Evolutionary conservation across 139 green algal species (phyloP), one percentile per base, ranked within the genome.

Genomic region (Chlamydomonas sp.): DNA sequence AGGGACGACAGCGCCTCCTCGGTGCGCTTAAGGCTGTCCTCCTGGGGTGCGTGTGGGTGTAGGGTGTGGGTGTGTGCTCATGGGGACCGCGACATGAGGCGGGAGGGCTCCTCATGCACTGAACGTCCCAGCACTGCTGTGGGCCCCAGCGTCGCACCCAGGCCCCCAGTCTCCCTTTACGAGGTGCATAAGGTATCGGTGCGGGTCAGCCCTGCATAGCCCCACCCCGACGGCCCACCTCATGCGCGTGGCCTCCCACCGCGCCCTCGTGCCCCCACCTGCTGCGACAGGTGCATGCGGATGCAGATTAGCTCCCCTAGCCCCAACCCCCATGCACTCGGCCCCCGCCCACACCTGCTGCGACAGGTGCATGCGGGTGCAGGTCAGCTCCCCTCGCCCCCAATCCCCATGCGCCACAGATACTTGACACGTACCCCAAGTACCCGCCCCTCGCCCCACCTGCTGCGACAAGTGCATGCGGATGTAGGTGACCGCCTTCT

Each of bases 401-500:
- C 8, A 80, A 12, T 12, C 60, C 9, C 68, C 49, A 31, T 10
- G 12, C 17, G n/a, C 58, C 1, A 59, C 18, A 61, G 20, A 61
- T 20, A 20, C 17, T 5, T 18, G 8, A 60, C 82, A 74, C 83
- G 82, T 15, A 71, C 9, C 9, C 12, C 66, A 71, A 71, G 66
- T 71, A 12, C 12, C 31, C 61, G 15, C 57, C 18, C 1, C n/a
- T 49, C 63, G 58, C 12, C 77, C 2, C 59, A 86, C 81, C 77
- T 79, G 63, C 76, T 84, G 76, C 57, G 60, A 85, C 7, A 79
- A 60, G 67, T 69, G 64, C 71, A 88, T 85, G 3, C 68, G 77
- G 63, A 92, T 85, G 61, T 88, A 81, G 20, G 85, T 77, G 2
- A 92, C 66, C 7, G 89, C 89, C 60, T 88, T 88, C 58, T 89